These are phyloP conservation scores for Yamadazyma akitaensis DNA, from an alignment of 805 yeast species.

Conservation along the genomic window DNA sequence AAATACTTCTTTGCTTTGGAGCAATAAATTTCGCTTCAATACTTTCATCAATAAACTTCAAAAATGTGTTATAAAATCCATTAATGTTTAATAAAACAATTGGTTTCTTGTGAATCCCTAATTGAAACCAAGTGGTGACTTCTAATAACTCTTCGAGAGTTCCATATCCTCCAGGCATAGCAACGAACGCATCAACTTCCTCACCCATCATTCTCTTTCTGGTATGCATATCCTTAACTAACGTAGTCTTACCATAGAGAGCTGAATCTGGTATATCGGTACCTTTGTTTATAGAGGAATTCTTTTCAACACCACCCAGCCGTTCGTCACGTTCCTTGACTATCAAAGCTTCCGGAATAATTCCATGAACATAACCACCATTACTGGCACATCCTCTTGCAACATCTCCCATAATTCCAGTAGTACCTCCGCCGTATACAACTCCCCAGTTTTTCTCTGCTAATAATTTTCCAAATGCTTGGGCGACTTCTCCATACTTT, in stretches of 20 bases:
- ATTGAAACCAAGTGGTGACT: constrained; percentile 86
- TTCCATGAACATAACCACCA: constrained; percentile 75
- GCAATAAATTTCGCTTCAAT: constrained; percentile 67
- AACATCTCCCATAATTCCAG: constrained; percentile 77
- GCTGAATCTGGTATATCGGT: constrained; percentile 60
- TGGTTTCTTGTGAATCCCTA: constrained; percentile 82
- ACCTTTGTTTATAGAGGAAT: constrained; percentile 63
- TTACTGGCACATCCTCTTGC: constrained; percentile 58
- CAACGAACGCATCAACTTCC: constrained; percentile 83
- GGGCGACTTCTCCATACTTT: constrained; percentile 50
- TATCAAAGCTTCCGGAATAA: constrained; percentile 82
- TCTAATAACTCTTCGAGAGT: constrained; percentile 88
- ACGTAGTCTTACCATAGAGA: constrained; percentile 71
- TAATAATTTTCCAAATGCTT: constrained; percentile 55
- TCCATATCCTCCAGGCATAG: constrained; percentile 91
- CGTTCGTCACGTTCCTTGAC: constrained; percentile 59
- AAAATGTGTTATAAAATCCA: constrained; percentile 74
- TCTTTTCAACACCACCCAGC: constrained; percentile 43
- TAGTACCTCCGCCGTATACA: constrained; percentile 89
- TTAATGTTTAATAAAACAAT: constrained; percentile 72
- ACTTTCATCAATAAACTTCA: constrained; percentile 58
- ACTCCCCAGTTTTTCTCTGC: constrained; percentile 65
- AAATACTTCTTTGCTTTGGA: constrained; percentile 60
- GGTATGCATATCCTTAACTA: constrained; percentile 87
- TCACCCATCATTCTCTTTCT: constrained; percentile 83